A percentile compares a stretch with the other conserved stretches of the same genome.
These are phyloP conservation scores for Salpingoeca rosetta DNA, from an alignment of 78 protist genomes.

Conservation along the genomic window DNA sequence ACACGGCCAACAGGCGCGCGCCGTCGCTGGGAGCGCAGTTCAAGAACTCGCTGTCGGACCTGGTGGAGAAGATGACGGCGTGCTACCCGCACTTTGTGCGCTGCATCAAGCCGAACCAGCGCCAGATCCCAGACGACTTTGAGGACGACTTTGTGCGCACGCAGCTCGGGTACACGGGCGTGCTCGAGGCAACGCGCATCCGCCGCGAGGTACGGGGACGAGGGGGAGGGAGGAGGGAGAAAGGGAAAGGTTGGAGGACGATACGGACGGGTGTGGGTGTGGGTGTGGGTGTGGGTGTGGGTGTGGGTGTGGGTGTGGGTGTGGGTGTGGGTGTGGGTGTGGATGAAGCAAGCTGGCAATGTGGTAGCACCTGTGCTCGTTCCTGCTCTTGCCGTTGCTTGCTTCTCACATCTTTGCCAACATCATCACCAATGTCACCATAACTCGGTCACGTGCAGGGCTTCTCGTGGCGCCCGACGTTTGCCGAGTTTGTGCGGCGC, in stretches of 20 bases:
- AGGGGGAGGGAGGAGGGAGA: too few species aligned
- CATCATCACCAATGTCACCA: too few species aligned
- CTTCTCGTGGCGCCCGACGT: neutral
- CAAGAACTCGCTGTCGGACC: neutral
- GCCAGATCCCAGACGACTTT: neutral
- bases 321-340: too few species aligned
- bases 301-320: too few species aligned
- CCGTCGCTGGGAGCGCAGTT: neutral
- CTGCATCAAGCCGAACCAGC: neutral
- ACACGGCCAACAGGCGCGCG: neutral
- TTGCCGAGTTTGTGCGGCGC: neutral
- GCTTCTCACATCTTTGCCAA: too few species aligned
- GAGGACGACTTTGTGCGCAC: neutral
- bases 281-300: too few species aligned
- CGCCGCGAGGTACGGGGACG: conserved; percentile 17
- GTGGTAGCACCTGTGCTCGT: too few species aligned
- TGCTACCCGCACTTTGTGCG: neutral
- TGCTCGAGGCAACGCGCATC: neutral
- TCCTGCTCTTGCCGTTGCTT: too few species aligned
- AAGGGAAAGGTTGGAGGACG: too few species aligned
- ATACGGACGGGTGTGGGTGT: too few species aligned
- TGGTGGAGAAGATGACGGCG: neutral
- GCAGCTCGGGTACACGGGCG: neutral
- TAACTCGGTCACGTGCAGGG: too few species aligned
- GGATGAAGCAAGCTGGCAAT: too few species aligned